Conservation (phyloP, 345 rosid species). For the Hypericum perforatum region DNA sequence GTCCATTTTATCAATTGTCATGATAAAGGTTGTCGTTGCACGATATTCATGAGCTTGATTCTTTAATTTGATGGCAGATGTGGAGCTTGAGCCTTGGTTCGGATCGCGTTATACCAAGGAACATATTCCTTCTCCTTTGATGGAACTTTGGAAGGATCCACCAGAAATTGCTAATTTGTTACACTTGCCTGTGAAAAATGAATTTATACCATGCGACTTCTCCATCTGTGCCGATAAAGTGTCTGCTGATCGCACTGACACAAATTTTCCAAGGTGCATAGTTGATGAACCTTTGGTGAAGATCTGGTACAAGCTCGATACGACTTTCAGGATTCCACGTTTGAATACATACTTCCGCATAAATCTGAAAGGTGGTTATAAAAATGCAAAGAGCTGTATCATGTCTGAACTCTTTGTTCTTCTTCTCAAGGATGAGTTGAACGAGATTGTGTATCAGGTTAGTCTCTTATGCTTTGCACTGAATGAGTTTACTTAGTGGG, state of each 20-base stretch:
- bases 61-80: conserved; percentile 30
- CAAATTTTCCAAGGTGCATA: conserved; percentile 52
- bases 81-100: conserved; percentile 79
- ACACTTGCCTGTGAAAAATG: conserved; percentile 73
- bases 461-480: conserved; percentile 12
- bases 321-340: conserved; percentile 74
- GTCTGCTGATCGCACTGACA: conserved; percentile 18
- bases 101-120: conserved; percentile 67
- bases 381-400: conserved; percentile 52
- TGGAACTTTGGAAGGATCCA: conserved; percentile 74
- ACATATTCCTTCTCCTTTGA: conserved; percentile 51
- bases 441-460: conserved; percentile 90
- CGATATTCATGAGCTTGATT: too few species aligned
- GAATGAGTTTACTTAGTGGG: neutral
- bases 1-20: too few species aligned
- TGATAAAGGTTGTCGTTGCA: too few species aligned
- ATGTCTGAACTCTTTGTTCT: conserved; percentile 70
- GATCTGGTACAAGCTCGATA: conserved; percentile 94
- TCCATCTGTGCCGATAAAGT: conserved; percentile 43
- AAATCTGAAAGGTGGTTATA: conserved; percentile 73
- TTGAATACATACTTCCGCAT: conserved; percentile 76
- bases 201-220: conserved; percentile 79
- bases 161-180: conserved; percentile 53
- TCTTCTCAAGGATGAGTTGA: conserved; percentile 90
- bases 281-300: conserved; percentile 70